Percentiles rank a stretch among this genome's conserved stretches.
Evolutionary conservation across 768 basidiomycete species (phyloP).

Genomic region (Russula lepida): DNA sequence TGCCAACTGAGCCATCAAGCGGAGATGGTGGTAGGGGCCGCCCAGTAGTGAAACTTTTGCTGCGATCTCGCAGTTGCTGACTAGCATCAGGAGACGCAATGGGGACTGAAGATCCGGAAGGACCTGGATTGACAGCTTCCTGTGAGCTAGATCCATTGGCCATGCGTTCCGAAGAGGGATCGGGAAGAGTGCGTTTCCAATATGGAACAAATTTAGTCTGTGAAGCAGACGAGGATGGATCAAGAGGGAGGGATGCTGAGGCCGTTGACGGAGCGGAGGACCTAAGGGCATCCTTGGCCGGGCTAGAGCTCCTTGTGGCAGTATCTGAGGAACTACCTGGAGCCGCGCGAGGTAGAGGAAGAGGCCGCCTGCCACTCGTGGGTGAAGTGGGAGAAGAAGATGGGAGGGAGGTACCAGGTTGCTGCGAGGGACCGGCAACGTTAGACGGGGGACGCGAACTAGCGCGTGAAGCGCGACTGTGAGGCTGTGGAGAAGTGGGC

Average conservation of each 20-base stretch:
- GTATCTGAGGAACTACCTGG: background rate
- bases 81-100: background rate
- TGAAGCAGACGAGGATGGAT: background rate
- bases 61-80: conserved; percentile 12
- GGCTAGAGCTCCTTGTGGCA: conserved; percentile 14
- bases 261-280: background rate
- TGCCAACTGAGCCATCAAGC: conserved; percentile 12
- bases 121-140: conserved; percentile 4
- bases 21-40: conserved; percentile 21
- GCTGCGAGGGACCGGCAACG: background rate
- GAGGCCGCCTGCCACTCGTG: conserved; percentile 12
- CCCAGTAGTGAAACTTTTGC: conserved; percentile 14
- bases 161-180: conserved; percentile 14
- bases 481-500: conserved; percentile 7
- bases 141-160: conserved; percentile 4
- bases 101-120: background rate
- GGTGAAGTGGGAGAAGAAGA: conserved; percentile 18
- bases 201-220: conserved; percentile 19
- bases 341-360: conserved; percentile 14
- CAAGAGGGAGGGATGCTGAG: background rate
- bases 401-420: background rate
- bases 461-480: background rate
- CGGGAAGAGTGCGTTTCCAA: conserved; percentile 21
- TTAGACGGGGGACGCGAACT: background rate
- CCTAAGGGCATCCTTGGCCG: conserved; percentile 12